Evolutionary conservation across 2,329 filamentous ascomycete genomes (phyloP).

Genomic region (Fusarium nematophilum): DNA sequence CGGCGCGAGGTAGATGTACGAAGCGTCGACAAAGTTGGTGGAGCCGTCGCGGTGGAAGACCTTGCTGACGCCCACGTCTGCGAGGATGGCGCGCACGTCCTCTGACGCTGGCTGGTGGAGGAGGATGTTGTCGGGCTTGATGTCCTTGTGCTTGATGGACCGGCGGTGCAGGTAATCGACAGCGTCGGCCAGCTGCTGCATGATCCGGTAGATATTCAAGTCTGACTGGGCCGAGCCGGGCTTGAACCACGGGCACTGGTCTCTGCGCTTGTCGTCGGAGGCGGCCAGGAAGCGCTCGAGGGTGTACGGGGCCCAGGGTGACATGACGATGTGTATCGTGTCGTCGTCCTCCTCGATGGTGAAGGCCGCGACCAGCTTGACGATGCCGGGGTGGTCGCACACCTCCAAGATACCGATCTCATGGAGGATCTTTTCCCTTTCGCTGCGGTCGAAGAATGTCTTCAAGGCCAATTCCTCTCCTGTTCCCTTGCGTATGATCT

Average conservation of each 20-base stretch:
- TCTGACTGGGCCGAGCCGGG: neutral
- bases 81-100: neutral
- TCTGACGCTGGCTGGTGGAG: neutral
- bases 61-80: conserved; percentile 9
- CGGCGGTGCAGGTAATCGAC: conserved; percentile 13
- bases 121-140: conserved; percentile 30
- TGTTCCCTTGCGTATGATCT: neutral
- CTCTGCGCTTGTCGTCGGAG: neutral
- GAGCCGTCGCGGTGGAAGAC: too few relatives aligned
- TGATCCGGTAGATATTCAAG: neutral
- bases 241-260: conserved; percentile 12
- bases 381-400: conserved; percentile 18
- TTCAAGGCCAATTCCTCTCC: neutral
- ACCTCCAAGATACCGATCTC: conserved; percentile 14
- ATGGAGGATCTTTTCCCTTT: conserved; percentile 17
- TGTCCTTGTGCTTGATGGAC: conserved; percentile 30
- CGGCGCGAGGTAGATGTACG: too few relatives aligned
- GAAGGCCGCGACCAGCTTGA: conserved; percentile 19
- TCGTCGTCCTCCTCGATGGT: neutral
- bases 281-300: conserved; percentile 2
- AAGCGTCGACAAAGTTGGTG: too few relatives aligned
- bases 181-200: conserved; percentile 9
- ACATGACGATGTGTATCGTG: conserved; percentile 14
- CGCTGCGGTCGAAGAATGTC: neutral
- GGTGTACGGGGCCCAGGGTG: conserved; percentile 24